Conservation (phyloP, 2,329 filamentous ascomycete species). For the Davidsoniella virescens region DNA sequence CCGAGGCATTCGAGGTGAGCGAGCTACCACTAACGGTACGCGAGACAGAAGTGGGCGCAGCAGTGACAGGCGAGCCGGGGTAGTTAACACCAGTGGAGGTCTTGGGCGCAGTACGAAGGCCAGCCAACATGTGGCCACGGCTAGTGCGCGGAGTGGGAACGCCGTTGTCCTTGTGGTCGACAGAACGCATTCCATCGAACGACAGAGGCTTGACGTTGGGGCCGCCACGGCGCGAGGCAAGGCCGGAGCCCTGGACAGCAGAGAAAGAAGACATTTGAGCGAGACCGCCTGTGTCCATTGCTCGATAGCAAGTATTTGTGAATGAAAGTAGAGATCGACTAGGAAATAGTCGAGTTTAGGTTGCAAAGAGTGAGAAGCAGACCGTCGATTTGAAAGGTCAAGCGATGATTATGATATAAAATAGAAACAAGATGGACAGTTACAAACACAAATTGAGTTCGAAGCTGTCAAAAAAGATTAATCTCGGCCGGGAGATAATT, state of each 20-base stretch:
- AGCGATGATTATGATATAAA: too few relatives aligned
- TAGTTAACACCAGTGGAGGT: conserved; percentile 57
- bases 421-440: conserved; percentile 2
- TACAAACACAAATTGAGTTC: neutral
- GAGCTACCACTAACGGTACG: conserved; percentile 31
- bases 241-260: conserved; percentile 56
- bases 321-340: conserved; percentile 8
- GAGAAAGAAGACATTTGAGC: conserved; percentile 85
- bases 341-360: conserved; percentile 4
- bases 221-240: conserved; percentile 71
- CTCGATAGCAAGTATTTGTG: conserved; percentile 22
- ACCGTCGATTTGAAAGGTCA: neutral
- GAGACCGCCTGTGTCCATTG: conserved; percentile 94
- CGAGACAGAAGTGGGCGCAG: conserved; percentile 24
- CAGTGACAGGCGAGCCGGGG: conserved; percentile 42
- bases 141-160: conserved; percentile 79
- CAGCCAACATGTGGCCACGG: conserved; percentile 84
- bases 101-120: conserved; percentile 85
- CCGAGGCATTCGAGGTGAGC: conserved; percentile 26
- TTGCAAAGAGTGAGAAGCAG: conserved; percentile 7
- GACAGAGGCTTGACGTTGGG: conserved; percentile 81
- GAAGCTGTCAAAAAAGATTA: neutral
- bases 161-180: conserved; percentile 48
- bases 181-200: conserved; percentile 55
- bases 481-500: conserved; percentile 12